Base-by-base conservation (phyloP, 345 rosid species). In the Excoecaria agallocha region DNA sequence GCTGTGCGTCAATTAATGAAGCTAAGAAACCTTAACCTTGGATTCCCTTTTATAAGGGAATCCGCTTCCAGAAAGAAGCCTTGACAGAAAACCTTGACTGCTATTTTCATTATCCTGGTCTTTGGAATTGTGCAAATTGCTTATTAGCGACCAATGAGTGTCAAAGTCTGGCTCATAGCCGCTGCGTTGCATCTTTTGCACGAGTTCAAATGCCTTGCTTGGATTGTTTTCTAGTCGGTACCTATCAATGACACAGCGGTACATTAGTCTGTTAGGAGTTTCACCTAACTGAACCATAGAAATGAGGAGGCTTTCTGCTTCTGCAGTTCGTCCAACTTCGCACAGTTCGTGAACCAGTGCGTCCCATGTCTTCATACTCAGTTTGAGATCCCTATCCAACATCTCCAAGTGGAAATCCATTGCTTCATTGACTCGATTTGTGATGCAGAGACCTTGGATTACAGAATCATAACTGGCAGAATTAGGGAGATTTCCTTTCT, bases 101-200 rank as follows among this genome's bases (percentile, higher is more conserved):
- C 54, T 70, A 20, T 72, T 69, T 22, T 51, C 66, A 71, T n/a
- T 66, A 12, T 68, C 82, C 82, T 82, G 81, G 57, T 60, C 87
- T 54, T 64, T 82, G 12, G 78, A 68, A 71, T 75, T 82, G 73
- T 79, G 89, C 76, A 93, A 75, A 39, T 86, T 90, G 83, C 90
- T 88, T 11, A 91, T 90, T 61, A 91, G 80, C 76, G 97, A 93
- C 97, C 94, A 93, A 3, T 90, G 96, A 2, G 88, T 81, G 54
- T 92, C 86, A 39, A 91, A 91, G 77, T 91, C 96, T 12, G 87
- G 87, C 68, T 80, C 84, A 83, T 86, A 79, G 16, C 96, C 94
- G 63, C 79, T 79, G 66, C 45, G 79, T 70, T 86, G 91, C 97
- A 91, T 91, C 69, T 79, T 72, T 71, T 81, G 87, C 86, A 90